A percentile compares a stretch with the other conserved stretches of the same genome.
phyloP scores from a whole-genome alignment of 106 monocot species.

The Allium sativum region DNA sequence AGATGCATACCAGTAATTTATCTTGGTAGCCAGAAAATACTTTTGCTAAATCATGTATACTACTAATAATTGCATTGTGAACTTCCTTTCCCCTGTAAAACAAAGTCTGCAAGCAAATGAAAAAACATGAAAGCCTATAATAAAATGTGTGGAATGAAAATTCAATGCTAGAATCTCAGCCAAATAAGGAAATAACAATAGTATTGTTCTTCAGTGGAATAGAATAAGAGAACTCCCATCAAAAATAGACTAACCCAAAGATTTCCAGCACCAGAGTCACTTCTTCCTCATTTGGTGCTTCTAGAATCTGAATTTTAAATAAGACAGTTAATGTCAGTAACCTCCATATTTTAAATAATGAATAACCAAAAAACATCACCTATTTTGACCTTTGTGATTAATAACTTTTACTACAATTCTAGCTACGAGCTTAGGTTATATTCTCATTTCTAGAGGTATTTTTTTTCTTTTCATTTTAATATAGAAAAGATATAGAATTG shows the following conservation, averaged over 20 bases:
- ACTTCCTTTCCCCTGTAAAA: constrained; percentile 82
- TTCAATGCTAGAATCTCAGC: not conserved
- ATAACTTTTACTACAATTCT: too few relatives aligned
- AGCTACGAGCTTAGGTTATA: too few relatives aligned
- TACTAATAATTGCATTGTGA: constrained; percentile 68
- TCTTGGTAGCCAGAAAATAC: constrained; percentile 69
- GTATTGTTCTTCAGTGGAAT: too few relatives aligned
- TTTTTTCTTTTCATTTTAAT: too few relatives aligned
- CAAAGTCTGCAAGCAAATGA: constrained; percentile 41
- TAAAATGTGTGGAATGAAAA: not conserved
- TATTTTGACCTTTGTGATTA: too few relatives aligned
- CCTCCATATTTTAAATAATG: too few relatives aligned
- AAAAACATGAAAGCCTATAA: constrained; percentile 11
- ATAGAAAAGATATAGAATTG: too few relatives aligned
- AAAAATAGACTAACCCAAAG: constrained; percentile 54
- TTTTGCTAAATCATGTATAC: constrained; percentile 61
- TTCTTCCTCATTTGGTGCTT: constrained; percentile 83
- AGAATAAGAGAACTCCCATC: not conserved
- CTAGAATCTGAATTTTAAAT: constrained; percentile 61
- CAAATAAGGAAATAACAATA: not conserved
- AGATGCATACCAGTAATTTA: constrained; percentile 86
- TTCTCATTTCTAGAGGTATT: too few relatives aligned
- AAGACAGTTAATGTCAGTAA: constrained; percentile 16
- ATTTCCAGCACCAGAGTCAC: constrained; percentile 70
- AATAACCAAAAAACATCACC: too few relatives aligned